phyloP scores from a whole-genome alignment of 2,329 filamentous ascomycete genomes.

The Fusarium stilboides region DNA sequence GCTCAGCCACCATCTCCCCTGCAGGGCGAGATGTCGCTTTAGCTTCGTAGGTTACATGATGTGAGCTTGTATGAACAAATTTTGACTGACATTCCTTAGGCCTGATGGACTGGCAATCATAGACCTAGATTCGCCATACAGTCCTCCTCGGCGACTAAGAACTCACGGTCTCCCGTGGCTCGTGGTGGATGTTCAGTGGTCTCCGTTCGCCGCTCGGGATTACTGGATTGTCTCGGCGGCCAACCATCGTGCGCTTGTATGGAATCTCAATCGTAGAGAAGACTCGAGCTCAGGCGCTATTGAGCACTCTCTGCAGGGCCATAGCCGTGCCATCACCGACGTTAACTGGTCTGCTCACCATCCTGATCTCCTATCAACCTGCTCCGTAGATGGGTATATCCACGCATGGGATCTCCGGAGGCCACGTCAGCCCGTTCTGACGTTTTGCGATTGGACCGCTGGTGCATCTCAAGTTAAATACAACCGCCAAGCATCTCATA shows the following conservation, averaged over 20 bases:
- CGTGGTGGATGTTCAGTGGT: constrained; percentile 97
- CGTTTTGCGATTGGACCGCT: constrained; percentile 93
- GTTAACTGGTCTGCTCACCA: constrained; percentile 97
- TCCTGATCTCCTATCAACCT: constrained; percentile 89
- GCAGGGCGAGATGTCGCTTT: constrained; percentile 91
- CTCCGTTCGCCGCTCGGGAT: constrained; percentile 88
- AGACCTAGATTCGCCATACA: constrained; percentile 91
- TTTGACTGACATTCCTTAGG: constrained; percentile 56
- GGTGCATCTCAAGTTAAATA: constrained; percentile 97
- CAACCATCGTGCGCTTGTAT: constrained; percentile 93
- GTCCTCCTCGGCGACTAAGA: constrained; percentile 83
- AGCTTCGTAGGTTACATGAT: constrained; percentile 73
- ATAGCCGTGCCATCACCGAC: constrained; percentile 89
- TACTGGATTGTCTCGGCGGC: constrained; percentile 96
- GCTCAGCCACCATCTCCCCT: constrained; percentile 93
- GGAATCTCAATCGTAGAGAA: constrained; percentile 87
- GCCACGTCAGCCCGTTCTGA: constrained; percentile 80
- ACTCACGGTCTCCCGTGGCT: constrained; percentile 93
- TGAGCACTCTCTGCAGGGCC: constrained; percentile 89
- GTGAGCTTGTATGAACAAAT: constrained; percentile 25
- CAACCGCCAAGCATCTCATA: constrained; percentile 88
- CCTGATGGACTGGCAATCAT: constrained; percentile 92
- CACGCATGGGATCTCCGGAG: constrained; percentile 91
- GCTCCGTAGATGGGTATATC: constrained; percentile 92
- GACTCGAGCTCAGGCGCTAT: constrained; percentile 80